Evolutionary conservation across 345 rosid genomes (phyloP).

Genomic region (Populus simonii): DNA sequence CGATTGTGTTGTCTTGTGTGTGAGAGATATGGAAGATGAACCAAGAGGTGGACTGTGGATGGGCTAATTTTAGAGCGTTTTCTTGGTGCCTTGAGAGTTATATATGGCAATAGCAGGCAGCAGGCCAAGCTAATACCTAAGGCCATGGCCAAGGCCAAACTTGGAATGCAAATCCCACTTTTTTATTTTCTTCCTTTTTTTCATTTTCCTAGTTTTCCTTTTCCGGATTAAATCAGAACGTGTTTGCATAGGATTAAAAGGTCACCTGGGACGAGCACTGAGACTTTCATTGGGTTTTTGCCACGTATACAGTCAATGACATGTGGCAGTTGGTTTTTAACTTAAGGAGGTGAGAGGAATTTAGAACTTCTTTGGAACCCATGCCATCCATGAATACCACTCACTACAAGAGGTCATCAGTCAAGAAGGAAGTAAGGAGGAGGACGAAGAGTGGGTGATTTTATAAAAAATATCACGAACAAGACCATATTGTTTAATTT

Average conservation of each 20-base stretch:
- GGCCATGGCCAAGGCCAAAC: background rate
- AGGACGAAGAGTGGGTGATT: too few species aligned
- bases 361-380: too few species aligned
- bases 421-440: too few species aligned
- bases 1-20: too few species aligned
- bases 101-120: background rate
- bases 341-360: background rate
- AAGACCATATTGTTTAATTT: too few species aligned
- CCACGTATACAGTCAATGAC: slow-evolving; percentile 13
- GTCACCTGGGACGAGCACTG: background rate
- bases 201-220: too few species aligned
- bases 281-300: background rate
- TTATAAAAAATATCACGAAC: too few species aligned
- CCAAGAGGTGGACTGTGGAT: background rate
- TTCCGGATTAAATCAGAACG: background rate
- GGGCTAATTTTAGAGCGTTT: slow-evolving; percentile 24
- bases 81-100: background rate
- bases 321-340: slow-evolving; percentile 15
- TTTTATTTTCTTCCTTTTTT: too few species aligned
- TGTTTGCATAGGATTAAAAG: background rate
- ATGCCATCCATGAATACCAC: background rate
- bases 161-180: background rate
- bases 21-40: too few species aligned
- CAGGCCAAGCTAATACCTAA: slow-evolving; percentile 7
- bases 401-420: background rate